A percentile compares a stretch with the other conserved stretches of the same genome.
These are phyloP conservation scores for Nadsonia commutata DNA, from an alignment of 1,139 yeast genomes.

Conservation along the genomic window DNA sequence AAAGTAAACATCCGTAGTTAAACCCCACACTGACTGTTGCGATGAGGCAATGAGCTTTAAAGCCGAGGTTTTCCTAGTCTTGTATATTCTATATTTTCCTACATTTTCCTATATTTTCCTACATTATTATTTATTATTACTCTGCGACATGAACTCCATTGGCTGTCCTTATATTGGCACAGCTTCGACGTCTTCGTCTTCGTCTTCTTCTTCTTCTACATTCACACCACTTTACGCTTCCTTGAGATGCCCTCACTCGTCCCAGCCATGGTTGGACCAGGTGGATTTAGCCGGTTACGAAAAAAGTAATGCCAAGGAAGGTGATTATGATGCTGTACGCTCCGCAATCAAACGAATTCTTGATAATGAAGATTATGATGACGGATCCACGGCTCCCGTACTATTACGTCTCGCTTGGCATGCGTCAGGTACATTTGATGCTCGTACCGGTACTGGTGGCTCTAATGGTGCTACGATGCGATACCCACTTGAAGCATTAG, in stretches of 20 bases:
- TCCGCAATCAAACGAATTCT: conserved; percentile 66
- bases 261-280: neutral
- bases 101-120: too few relatives aligned
- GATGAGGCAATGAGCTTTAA: too few relatives aligned
- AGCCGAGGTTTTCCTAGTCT: too few relatives aligned
- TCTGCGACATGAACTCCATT: too few relatives aligned
- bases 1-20: too few relatives aligned
- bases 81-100: too few relatives aligned
- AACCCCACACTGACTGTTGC: too few relatives aligned
- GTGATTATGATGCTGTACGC: conserved; percentile 57
- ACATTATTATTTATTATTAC: too few relatives aligned
- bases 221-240: neutral
- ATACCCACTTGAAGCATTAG: conserved; percentile 26
- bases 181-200: too few relatives aligned
- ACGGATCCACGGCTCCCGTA: conserved; percentile 54
- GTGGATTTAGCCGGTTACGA: neutral
- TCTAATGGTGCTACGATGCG: conserved; percentile 60
- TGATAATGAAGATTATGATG: conserved; percentile 58
- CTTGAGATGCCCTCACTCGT: neutral
- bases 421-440: conserved; percentile 51
- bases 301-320: conserved; percentile 5
- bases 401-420: conserved; percentile 59
- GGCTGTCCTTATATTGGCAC: too few relatives aligned
- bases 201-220: too few relatives aligned
- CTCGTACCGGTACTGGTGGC: conserved; percentile 42